Evolutionary conservation across 352 stramenopile species (phyloP).

Genomic region (Phytopythium litorale): DNA sequence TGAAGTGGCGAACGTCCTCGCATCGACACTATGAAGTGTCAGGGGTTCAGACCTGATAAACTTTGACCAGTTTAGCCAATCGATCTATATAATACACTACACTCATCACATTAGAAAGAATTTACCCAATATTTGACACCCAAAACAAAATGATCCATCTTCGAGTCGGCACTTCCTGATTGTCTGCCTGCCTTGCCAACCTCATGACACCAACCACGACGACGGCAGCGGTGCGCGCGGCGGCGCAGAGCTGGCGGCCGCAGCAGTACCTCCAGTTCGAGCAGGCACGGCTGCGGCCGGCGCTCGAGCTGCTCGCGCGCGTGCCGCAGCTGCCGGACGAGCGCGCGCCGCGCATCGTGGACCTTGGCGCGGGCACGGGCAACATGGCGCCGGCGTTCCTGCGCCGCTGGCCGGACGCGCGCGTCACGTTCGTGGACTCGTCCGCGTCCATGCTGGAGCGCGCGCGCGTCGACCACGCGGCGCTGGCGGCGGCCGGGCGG

Average conservation of each 20-base stretch:
- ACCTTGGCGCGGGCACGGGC: constrained; percentile 60
- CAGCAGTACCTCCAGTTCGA: constrained; percentile 67
- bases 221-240: constrained; percentile 7
- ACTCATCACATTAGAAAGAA: neutral
- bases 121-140: neutral
- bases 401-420: constrained; percentile 42
- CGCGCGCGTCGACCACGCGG: constrained; percentile 32
- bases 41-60: no score
- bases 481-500: constrained; percentile 10
- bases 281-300: constrained; percentile 47
- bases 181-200: no score
- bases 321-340: constrained; percentile 21
- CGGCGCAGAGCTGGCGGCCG: constrained; percentile 48
- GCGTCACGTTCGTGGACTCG: constrained; percentile 61
- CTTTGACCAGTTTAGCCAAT: neutral
- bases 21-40: no score
- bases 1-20: neutral
- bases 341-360: constrained; percentile 31
- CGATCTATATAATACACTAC: neutral
- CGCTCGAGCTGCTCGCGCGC: constrained; percentile 53
- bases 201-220: neutral
- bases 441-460: constrained; percentile 55
- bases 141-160: no score
- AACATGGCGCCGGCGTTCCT: constrained; percentile 67
- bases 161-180: no score